Evolutionary conservation across 257 asterid species (phyloP).

Genomic region (Solanum sejunctum): DNA sequence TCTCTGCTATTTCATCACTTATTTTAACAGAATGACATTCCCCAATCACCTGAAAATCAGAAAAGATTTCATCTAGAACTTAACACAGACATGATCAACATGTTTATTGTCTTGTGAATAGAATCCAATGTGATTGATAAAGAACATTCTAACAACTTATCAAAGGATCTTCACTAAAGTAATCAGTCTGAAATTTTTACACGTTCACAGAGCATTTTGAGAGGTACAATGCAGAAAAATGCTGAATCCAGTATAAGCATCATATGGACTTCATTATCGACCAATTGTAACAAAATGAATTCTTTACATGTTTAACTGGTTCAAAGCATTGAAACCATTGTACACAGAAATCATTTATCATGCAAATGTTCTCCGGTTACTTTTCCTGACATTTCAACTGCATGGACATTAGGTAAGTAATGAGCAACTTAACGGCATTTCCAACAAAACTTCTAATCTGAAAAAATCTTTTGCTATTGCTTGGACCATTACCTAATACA

Average conservation of each 20-base stretch:
- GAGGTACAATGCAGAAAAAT: background rate
- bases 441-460: background rate
- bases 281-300: background rate
- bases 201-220: background rate
- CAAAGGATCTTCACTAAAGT: background rate
- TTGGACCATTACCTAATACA: background rate
- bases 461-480: background rate
- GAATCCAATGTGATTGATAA: background rate
- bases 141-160: background rate
- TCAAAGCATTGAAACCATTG: background rate
- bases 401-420: background rate
- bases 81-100: background rate
- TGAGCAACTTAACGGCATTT: background rate
- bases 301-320: background rate
- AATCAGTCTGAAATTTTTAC: background rate
- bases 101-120: background rate
- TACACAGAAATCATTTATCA: background rate
- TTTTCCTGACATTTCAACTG: background rate
- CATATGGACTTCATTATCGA: background rate
- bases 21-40: constrained; percentile 67
- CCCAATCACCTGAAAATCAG: constrained; percentile 70
- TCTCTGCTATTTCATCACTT: constrained; percentile 45
- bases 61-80: background rate
- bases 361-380: background rate
- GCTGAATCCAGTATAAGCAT: background rate